A percentile compares a stretch with the other conserved stretches of the same genome.
Conservation (phyloP, 2,329 filamentous ascomycete genomes). For the Fusarium sp. region DNA sequence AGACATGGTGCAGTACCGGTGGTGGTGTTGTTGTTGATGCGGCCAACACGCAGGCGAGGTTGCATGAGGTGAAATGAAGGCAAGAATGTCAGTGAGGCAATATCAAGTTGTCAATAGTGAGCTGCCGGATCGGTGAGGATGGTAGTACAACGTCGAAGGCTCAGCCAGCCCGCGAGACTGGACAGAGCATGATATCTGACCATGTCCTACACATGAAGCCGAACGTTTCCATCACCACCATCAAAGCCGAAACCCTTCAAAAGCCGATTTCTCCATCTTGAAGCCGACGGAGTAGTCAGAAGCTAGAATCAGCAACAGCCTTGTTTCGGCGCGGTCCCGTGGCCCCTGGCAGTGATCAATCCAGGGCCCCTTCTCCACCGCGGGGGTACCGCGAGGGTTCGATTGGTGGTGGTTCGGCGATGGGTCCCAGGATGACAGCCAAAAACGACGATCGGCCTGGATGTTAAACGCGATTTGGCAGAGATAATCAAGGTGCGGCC, state of each 20-base stretch:
- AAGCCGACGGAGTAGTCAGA: neutral
- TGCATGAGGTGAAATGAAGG: slow-evolving; percentile 1
- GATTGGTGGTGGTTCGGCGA: neutral
- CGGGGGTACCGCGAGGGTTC: neutral
- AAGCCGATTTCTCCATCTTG: neutral
- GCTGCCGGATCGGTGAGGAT: neutral
- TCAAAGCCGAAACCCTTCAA: neutral
- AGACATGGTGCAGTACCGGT: neutral
- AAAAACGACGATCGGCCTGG: neutral
- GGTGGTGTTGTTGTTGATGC: neutral
- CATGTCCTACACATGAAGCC: neutral
- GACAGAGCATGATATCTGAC: neutral
- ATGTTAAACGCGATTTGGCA: neutral
- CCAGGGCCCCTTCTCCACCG: slow-evolving; percentile 1
- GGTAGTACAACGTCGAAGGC: neutral
- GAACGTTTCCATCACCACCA: neutral
- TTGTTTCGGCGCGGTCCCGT: neutral
- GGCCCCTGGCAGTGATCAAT: neutral
- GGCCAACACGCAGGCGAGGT: neutral
- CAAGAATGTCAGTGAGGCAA: neutral
- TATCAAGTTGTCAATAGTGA: neutral
- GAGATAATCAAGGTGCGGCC: neutral
- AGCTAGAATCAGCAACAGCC: neutral
- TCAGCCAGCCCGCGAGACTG: neutral
- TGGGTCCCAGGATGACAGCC: neutral